Evolutionary conservation across 192 early-diverging fungal genomes (phyloP), one percentile per base, ranked within the genome.

Genomic region (Entophlyctis helioformis): DNA sequence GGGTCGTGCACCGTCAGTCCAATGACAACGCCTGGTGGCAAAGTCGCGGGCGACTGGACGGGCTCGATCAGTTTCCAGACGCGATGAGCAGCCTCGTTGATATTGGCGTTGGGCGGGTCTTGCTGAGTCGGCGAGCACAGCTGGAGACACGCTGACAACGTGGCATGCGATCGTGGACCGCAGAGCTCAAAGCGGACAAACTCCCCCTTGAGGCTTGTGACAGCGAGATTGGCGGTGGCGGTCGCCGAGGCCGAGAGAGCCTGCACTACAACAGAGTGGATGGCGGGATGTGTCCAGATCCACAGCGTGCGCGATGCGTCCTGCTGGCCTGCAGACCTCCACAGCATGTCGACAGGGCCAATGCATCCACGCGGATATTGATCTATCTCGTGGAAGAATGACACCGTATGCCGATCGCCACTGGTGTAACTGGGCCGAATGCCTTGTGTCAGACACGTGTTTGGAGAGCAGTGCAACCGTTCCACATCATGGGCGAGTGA

Each of bases 1-100:
- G 92, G 95, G 46, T 98, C 95, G 22, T 84, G 53, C 11, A 90
- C 80, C 6, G 69, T 72, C 42, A 98, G 61, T 2, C 80, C 84
- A 7, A 98, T 35, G 0, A 89, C 83, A 32, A 76, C 64, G n/a
- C 85, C 85, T 9, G 84, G 67, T 2, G 92, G 82, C 34, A 96
- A 57, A 1, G 82, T 81, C 0, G 80, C 69, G 1, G 91, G 72
- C 21, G 79, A 75, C 21, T 72, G 45, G 11, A 56, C 5, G 12
- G 40, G 13, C n/a, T 20, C 36, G 15, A 66, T 33, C 9, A 41
- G 20, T n/a, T 12, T 22, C 59, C 64, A 67, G 22, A 54, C 26
- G 10, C 15, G 2, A 40, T 33, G 23, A 39, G n/a, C 11, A 20
- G 44, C 8, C 42, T 28, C 27, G 36, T 39, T 16, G 5, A 11